These are phyloP conservation scores for Talaromyces liani DNA, from an alignment of 495 filamentous ascomycete species.

Conservation along the genomic window DNA sequence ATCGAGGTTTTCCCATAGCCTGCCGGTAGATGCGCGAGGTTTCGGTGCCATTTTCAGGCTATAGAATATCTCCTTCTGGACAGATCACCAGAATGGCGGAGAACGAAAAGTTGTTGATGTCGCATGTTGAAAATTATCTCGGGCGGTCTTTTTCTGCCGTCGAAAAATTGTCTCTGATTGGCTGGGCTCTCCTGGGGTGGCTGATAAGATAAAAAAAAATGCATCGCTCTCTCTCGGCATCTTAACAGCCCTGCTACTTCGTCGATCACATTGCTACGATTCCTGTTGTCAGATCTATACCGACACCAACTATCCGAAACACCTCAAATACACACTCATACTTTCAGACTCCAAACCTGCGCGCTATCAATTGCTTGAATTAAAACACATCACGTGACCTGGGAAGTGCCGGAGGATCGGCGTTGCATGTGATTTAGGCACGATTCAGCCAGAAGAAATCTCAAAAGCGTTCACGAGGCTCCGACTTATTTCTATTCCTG, in stretches of 20 bases:
- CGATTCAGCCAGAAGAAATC: background rate
- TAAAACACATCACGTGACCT: background rate
- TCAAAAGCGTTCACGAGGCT: background rate
- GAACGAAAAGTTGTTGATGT: background rate
- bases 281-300: background rate
- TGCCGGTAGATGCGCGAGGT: constrained; percentile 27
- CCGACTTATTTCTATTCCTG: background rate
- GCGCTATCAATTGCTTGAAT: background rate
- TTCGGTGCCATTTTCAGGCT: constrained; percentile 26
- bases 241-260: background rate
- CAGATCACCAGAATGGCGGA: background rate
- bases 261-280: background rate
- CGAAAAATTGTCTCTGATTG: background rate
- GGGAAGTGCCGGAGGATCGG: constrained; percentile 1
- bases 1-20: constrained; percentile 74
- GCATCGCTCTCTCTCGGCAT: background rate
- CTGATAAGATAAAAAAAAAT: constrained; percentile 8
- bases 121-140: constrained; percentile 6
- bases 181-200: background rate
- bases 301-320: background rate
- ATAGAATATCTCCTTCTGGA: background rate
- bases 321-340: background rate
- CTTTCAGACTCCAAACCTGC: no score
- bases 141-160: constrained; percentile 5
- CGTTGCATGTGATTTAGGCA: constrained; percentile 9